A percentile compares a stretch with the other conserved stretches of the same genome.
These are phyloP conservation scores for Peziza echinospora DNA, from an alignment of 495 filamentous ascomycete species.

Conservation along the genomic window DNA sequence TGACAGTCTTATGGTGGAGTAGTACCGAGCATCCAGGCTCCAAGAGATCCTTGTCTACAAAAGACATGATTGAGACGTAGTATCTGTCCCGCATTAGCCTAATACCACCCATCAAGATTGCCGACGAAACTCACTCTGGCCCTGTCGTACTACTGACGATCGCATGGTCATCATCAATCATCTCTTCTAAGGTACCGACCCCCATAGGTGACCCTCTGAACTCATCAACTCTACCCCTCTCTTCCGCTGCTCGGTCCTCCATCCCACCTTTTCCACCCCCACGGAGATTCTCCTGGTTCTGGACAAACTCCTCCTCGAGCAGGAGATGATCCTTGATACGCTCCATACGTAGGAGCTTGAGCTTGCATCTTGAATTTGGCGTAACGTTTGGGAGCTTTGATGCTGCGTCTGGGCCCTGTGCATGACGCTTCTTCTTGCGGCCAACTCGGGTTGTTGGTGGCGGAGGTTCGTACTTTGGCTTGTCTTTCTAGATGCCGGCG, in stretches of 20 bases:
- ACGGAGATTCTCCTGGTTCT: conserved; percentile 88
- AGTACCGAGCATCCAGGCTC: conserved; percentile 92
- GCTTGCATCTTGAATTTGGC: conserved; percentile 90
- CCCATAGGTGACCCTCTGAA: conserved; percentile 99
- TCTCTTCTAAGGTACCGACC: conserved; percentile 89
- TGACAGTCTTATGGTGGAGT: conserved; percentile 92
- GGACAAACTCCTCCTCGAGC: conserved; percentile 94
- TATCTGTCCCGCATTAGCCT: conserved; percentile 26
- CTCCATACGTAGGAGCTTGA: conserved; percentile 92
- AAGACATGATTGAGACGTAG: conserved; percentile 99
- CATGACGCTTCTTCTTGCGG: conserved; percentile 82
- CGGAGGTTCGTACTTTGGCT: conserved; percentile 97
- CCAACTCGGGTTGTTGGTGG: conserved; percentile 94
- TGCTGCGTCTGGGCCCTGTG: conserved; percentile 73
- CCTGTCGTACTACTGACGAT: conserved; percentile 96
- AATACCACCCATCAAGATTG: background rate
- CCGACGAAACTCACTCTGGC: conserved; percentile 35
- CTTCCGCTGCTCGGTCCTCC: conserved; percentile 73
- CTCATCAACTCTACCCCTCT: conserved; percentile 88
- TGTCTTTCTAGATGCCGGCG: conserved; percentile 56
- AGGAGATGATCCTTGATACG: conserved; percentile 92
- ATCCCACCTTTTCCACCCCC: conserved; percentile 53
- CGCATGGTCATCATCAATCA: conserved; percentile 98
- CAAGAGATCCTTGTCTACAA: conserved; percentile 95
- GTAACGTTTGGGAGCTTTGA: conserved; percentile 85